Evolutionary conservation across 176 grass and related monocot genomes (phyloP).

Genomic region (Rhipidocladum racemiflorum): DNA sequence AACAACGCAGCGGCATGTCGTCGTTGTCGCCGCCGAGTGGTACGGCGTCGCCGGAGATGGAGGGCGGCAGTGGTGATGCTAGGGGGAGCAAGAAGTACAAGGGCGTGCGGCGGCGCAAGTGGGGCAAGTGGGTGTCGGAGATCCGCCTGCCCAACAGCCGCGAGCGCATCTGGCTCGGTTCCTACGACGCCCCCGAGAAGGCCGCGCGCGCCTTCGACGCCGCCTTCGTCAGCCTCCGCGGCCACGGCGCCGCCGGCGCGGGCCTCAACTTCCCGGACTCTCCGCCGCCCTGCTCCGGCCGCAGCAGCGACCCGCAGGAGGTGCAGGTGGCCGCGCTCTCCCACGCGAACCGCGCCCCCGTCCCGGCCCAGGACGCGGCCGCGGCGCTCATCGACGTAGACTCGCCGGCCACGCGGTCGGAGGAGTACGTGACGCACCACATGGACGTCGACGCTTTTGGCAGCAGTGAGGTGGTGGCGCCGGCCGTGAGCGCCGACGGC

Average conservation of each 20-base stretch:
- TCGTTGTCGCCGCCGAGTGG: conserved; percentile 20
- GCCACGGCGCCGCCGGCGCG: conserved; percentile 26
- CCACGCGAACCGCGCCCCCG: conserved; percentile 58
- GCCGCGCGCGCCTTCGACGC: conserved; percentile 79
- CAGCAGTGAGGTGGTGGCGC: background rate
- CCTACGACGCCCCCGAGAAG: conserved; percentile 73
- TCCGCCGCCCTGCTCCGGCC: conserved; percentile 37
- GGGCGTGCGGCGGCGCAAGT: conserved; percentile 56
- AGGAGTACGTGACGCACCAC: background rate
- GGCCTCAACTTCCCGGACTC: conserved; percentile 77
- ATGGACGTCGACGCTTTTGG: background rate
- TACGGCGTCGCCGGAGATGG: conserved; percentile 25
- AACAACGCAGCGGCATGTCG: background rate
- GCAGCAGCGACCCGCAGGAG: conserved; percentile 43
- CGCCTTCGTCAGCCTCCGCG: conserved; percentile 72
- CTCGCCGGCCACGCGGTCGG: background rate
- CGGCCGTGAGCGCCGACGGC: conserved; percentile 36
- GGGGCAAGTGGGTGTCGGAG: background rate
- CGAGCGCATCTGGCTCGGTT: conserved; percentile 79
- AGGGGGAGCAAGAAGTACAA: conserved; percentile 47
- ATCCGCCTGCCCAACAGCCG: conserved; percentile 71
- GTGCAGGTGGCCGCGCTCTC: conserved; percentile 62
- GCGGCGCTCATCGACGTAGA: conserved; percentile 19
- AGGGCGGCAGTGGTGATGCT: background rate
- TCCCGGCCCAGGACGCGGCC: conserved; percentile 25